These are phyloP conservation scores for Starmerella vaccinii DNA, from an alignment of 805 yeast species.

Conservation along the genomic window DNA sequence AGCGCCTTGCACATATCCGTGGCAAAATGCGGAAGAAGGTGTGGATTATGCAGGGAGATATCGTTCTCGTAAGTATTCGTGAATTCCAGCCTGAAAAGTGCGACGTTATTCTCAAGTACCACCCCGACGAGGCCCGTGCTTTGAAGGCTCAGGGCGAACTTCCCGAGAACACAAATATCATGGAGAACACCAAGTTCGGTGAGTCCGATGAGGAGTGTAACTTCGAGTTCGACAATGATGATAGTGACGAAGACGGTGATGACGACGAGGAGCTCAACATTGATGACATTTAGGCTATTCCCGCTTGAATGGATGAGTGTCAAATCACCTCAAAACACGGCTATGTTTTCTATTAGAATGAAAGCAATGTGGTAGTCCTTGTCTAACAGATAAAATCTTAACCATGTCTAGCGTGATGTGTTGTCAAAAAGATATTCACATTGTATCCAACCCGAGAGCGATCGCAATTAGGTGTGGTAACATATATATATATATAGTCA, in stretches of 20 bases:
- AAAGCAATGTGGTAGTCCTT: too few relatives aligned
- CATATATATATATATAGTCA: too few relatives aligned
- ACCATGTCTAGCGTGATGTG: too few relatives aligned
- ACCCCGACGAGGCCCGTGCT: conserved; percentile 95
- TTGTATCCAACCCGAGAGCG: too few relatives aligned
- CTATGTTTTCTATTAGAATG: too few relatives aligned
- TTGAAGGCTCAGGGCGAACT: conserved; percentile 91
- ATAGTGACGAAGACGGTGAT: conserved; percentile 55
- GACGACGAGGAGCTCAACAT: conserved; percentile 66
- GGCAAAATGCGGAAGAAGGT: conserved; percentile 99
- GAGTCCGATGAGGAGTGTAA: conserved; percentile 96
- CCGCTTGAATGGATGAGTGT: neutral
- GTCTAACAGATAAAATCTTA: too few relatives aligned
- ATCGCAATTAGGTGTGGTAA: too few relatives aligned
- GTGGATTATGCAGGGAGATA: conserved; percentile 99
- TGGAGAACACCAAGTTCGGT: conserved; percentile 95
- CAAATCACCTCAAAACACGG: neutral
- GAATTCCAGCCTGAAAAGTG: conserved; percentile 98
- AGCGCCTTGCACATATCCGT: conserved; percentile 95
- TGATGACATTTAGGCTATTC: conserved; percentile 66
- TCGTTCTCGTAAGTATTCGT: conserved; percentile 87
- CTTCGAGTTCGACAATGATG: conserved; percentile 87
- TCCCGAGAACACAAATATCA: conserved; percentile 93
- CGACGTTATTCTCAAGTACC: conserved; percentile 94
- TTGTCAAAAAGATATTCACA: neutral